Conservation (phyloP, 1,284 basidiomycete genomes). For the Phellinidium pouzarii region DNA sequence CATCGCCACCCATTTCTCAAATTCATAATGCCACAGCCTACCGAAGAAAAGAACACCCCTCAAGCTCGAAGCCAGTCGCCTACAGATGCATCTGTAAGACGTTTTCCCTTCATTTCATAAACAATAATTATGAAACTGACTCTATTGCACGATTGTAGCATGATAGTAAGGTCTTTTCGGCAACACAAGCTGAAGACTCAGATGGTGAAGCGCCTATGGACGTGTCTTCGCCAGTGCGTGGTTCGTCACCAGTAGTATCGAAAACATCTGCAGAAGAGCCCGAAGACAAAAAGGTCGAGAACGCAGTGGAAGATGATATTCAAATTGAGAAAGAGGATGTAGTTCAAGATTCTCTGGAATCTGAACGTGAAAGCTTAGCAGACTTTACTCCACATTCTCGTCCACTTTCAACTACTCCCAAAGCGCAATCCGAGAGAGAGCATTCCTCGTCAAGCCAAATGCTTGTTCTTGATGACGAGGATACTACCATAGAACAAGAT, state of each 20-base stretch:
- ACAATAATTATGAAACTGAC: not conserved
- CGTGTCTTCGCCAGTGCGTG: slow-evolving; percentile 6
- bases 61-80: not conserved
- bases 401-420: not conserved
- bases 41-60: not conserved
- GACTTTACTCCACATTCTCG: not conserved
- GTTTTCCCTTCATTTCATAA: no score
- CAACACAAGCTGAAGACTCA: not conserved
- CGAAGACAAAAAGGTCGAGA: not conserved
- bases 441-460: not conserved
- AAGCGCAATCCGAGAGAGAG: slow-evolving; percentile 2
- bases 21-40: not conserved
- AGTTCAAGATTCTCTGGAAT: not conserved
- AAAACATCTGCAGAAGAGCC: not conserved
- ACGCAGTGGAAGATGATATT: not conserved
- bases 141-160: not conserved
- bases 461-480: not conserved
- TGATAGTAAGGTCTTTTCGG: not conserved
- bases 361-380: not conserved
- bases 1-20: not conserved
- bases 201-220: slow-evolving; percentile 8
- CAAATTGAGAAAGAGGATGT: slow-evolving; percentile 16
- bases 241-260: not conserved
- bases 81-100: not conserved
- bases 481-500: slow-evolving; percentile 19